phyloP scores from a whole-genome alignment of 2,329 filamentous ascomycete genomes.

The Arthrobotrys conoides region DNA sequence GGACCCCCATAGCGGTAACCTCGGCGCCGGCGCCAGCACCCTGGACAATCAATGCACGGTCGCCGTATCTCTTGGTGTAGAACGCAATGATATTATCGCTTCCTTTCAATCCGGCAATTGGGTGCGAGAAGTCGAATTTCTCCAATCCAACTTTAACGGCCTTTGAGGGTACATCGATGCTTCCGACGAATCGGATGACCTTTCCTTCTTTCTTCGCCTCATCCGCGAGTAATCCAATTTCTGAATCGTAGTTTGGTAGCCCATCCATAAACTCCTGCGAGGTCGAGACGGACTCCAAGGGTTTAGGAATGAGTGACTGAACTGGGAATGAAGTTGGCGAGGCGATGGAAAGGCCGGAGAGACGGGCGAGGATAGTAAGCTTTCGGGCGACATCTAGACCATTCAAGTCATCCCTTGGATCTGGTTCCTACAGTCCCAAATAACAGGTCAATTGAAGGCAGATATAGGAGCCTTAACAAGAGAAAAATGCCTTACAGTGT shows the following conservation, averaged over 20 bases:
- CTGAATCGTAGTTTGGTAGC: slow-evolving; percentile 84
- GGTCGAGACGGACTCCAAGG: slow-evolving; percentile 81
- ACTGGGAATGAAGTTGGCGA: slow-evolving; percentile 92
- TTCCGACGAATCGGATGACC: slow-evolving; percentile 93
- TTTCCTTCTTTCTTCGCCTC: slow-evolving; percentile 88
- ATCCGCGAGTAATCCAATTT: slow-evolving; percentile 90
- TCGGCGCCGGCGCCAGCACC: slow-evolving; percentile 92
- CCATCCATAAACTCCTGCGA: slow-evolving; percentile 88
- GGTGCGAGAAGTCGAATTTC: slow-evolving; percentile 73
- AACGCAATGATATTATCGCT: slow-evolving; percentile 99
- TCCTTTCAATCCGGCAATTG: slow-evolving; percentile 93
- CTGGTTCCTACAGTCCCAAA: slow-evolving; percentile 73
- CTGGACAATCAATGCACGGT: slow-evolving; percentile 92
- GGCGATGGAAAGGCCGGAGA: slow-evolving; percentile 85
- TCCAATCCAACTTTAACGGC: slow-evolving; percentile 92
- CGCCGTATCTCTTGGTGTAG: slow-evolving; percentile 94
- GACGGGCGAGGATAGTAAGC: slow-evolving; percentile 90
- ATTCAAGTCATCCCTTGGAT: slow-evolving; percentile 88
- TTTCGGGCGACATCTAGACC: slow-evolving; percentile 94
- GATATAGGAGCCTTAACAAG: not conserved
- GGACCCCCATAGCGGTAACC: slow-evolving; percentile 97
- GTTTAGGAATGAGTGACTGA: slow-evolving; percentile 89
- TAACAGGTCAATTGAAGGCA: not conserved
- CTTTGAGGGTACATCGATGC: slow-evolving; percentile 85
- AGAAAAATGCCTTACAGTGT: slow-evolving; percentile 71